Evolutionary conservation across 2,329 filamentous ascomycete genomes (phyloP).

Genomic region (Truncatella angustata): DNA sequence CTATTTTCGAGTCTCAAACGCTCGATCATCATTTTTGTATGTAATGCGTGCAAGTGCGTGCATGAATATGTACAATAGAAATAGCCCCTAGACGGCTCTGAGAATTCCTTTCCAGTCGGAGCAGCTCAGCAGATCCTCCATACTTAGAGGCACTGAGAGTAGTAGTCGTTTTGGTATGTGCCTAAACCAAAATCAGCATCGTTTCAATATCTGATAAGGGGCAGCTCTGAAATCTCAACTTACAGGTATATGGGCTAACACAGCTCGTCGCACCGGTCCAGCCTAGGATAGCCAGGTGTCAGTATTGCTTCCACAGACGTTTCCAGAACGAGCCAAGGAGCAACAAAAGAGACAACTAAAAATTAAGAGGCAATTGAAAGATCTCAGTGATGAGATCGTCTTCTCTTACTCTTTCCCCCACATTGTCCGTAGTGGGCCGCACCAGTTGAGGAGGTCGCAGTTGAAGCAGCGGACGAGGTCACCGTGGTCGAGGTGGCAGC

Average conservation of each 20-base stretch:
- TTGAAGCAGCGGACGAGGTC: neutral
- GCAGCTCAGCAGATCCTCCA: no score
- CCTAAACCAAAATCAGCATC: neutral
- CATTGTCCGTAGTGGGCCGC: constrained; percentile 3
- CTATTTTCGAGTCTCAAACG: neutral
- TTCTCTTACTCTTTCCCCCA: neutral
- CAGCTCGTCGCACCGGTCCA: constrained; percentile 7
- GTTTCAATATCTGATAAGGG: no score
- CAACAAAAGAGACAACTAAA: no score
- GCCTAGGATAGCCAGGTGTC: neutral
- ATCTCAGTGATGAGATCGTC: neutral
- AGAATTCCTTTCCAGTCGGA: no score
- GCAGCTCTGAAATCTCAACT: neutral
- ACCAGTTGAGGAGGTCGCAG: neutral
- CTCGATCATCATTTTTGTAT: neutral
- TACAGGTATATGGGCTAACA: constrained; percentile 5
- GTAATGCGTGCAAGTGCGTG: constrained; percentile 20
- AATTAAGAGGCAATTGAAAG: neutral
- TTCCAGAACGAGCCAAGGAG: no score
- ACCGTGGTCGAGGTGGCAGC: neutral
- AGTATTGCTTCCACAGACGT: no score
- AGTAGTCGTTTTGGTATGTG: constrained; percentile 9
- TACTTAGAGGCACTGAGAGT: constrained; percentile 7
- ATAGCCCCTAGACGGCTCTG: no score
- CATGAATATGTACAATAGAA: constrained; percentile 3